phyloP scores from a whole-genome alignment of 371 early-diverging fungal species.

The Phascolomyces articulosus region DNA sequence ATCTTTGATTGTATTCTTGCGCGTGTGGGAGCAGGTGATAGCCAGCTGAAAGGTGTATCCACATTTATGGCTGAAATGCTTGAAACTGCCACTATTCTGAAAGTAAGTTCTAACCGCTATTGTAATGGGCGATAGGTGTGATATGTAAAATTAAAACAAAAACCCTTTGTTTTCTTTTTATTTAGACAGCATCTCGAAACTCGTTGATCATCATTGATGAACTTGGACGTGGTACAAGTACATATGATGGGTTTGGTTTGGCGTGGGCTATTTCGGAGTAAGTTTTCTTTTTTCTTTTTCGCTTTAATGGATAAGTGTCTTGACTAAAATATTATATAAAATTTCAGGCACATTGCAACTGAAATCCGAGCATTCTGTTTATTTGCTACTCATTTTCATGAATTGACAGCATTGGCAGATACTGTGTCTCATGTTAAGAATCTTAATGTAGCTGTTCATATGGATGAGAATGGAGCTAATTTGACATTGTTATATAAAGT shows the following conservation, averaged over 20 bases:
- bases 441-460: conserved; percentile 83
- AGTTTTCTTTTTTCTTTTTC: conserved; percentile 15
- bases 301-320: no score
- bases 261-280: conserved; percentile 97
- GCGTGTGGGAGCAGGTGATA: conserved; percentile 97
- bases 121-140: no score
- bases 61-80: conserved; percentile 99
- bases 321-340: no score
- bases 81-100: conserved; percentile 94
- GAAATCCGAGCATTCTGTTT: conserved; percentile 80
- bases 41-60: conserved; percentile 90
- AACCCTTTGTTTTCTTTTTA: not conserved
- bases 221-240: conserved; percentile 98
- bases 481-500: conserved; percentile 92
- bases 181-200: conserved; percentile 74
- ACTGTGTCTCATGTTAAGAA: conserved; percentile 80
- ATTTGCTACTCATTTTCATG: conserved; percentile 99
- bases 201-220: conserved; percentile 99
- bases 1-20: conserved; percentile 94
- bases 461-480: conserved; percentile 33
- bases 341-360: conserved; percentile 75
- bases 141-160: not conserved
- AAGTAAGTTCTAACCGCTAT: conserved; percentile 40
- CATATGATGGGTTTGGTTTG: conserved; percentile 97
- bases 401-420: conserved; percentile 84